Evolutionary conservation across 2,329 filamentous ascomycete genomes (phyloP).

Genomic region (Trichoderma polysporum): DNA sequence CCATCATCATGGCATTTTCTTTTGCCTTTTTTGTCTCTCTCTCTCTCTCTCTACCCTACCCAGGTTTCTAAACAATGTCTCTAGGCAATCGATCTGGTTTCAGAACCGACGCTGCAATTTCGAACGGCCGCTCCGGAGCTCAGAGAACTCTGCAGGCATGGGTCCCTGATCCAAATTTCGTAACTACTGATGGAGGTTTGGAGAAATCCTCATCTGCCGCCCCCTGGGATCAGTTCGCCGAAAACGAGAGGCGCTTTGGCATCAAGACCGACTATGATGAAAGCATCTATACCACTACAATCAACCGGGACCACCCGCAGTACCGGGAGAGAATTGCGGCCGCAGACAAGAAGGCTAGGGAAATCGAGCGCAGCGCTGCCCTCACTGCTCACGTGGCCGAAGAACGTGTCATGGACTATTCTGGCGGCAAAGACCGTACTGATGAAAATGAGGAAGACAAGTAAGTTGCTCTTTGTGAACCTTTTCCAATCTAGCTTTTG

Average conservation of each 20-base stretch:
- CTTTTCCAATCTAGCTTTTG: neutral
- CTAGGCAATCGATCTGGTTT: conserved; percentile 68
- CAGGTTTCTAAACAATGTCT: neutral
- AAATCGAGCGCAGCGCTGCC: conserved; percentile 77
- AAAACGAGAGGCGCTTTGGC: conserved; percentile 84
- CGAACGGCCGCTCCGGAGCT: conserved; percentile 64
- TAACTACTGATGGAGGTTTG: conserved; percentile 67
- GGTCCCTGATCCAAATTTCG: conserved; percentile 63
- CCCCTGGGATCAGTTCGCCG: conserved; percentile 91
- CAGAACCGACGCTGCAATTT: conserved; percentile 86
- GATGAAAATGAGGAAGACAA: conserved; percentile 90
- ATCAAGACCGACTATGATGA: conserved; percentile 90
- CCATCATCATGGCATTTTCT: conserved; percentile 20
- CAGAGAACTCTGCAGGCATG: conserved; percentile 80
- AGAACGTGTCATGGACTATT: conserved; percentile 73
- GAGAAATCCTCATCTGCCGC: conserved; percentile 55
- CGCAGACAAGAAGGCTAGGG: conserved; percentile 80
- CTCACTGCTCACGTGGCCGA: conserved; percentile 84
- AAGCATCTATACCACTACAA: conserved; percentile 88
- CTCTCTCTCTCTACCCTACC: neutral
- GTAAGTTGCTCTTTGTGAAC: conserved; percentile 46
- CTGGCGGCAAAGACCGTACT: conserved; percentile 62
- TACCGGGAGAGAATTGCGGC: conserved; percentile 76
- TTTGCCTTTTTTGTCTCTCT: neutral
- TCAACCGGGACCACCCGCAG: conserved; percentile 79